Evolutionary conservation across 2,329 filamentous ascomycete genomes (phyloP).

Genomic region (Cephalotrichum gorgonifer): DNA sequence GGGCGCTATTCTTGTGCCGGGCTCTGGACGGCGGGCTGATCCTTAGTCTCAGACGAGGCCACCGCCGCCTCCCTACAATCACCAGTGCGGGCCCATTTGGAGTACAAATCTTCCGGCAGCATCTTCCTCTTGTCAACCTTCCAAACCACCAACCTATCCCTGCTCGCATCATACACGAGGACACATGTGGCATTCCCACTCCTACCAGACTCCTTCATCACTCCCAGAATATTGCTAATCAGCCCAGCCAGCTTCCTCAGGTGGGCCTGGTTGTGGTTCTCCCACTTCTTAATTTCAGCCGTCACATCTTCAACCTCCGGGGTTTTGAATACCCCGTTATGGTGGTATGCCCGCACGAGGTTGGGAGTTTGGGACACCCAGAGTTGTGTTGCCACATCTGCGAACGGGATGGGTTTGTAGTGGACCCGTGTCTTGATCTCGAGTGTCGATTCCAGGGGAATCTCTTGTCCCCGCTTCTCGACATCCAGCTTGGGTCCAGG

Average conservation of each 20-base stretch:
- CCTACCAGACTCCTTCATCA: conserved; percentile 14
- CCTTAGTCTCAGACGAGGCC: too few species aligned
- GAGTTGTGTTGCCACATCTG: conserved; percentile 27
- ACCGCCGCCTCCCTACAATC: too few species aligned
- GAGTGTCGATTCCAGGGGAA: conserved; percentile 24
- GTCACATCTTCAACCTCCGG: conserved; percentile 24
- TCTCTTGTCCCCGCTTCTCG: conserved; percentile 17
- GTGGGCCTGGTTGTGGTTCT: conserved; percentile 18
- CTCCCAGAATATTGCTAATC: conserved; percentile 17
- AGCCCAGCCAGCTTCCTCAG: conserved; percentile 20
- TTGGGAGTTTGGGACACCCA: conserved; percentile 37
- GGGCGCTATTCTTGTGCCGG: too few species aligned
- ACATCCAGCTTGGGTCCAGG: conserved; percentile 18
- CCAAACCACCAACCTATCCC: background rate
- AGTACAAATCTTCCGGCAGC: conserved; percentile 20
- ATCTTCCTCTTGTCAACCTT: conserved; percentile 9
- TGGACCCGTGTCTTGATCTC: conserved; percentile 32
- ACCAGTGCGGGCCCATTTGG: too few species aligned
- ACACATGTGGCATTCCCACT: conserved; percentile 8
- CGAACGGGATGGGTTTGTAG: conserved; percentile 19
- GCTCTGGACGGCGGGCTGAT: too few species aligned
- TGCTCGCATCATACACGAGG: conserved; percentile 13
- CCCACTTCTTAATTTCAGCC: conserved; percentile 21
- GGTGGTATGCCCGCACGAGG: conserved; percentile 32
- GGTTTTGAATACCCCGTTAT: conserved; percentile 20